Percentiles rank a stretch among this genome's conserved stretches.
These are phyloP conservation scores for Avena insularis DNA, from an alignment of 176 grass and related monocot species.

Conservation along the genomic window DNA sequence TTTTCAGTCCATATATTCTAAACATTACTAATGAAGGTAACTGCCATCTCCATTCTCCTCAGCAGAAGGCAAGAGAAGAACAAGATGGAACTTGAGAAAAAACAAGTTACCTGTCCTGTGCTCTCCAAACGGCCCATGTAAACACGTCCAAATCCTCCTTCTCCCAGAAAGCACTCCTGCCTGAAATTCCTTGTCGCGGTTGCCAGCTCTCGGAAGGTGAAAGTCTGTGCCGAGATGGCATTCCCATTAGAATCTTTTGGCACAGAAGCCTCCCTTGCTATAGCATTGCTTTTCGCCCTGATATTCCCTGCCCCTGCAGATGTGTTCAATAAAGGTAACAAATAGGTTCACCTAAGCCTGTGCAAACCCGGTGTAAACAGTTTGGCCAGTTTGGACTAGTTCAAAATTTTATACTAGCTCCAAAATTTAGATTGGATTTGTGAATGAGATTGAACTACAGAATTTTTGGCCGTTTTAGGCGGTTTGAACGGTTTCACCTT, in stretches of 20 bases:
- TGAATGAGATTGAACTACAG: too few relatives aligned
- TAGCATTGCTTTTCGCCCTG: conserved; percentile 42
- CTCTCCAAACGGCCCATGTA: conserved; percentile 75
- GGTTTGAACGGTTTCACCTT: too few relatives aligned
- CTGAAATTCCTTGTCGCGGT: conserved; percentile 72
- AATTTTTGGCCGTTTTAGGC: too few relatives aligned
- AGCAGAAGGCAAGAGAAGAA: conserved; percentile 17
- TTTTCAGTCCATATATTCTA: background rate
- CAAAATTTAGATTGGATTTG: too few relatives aligned
- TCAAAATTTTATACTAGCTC: too few relatives aligned
- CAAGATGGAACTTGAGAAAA: background rate
- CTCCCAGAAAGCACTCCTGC: conserved; percentile 73
- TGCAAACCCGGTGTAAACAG: too few relatives aligned
- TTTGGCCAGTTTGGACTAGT: too few relatives aligned
- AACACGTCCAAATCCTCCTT: conserved; percentile 85
- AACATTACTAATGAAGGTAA: conserved; percentile 13
- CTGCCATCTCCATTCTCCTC: background rate
- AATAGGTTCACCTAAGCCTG: conserved; percentile 34
- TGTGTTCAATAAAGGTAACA: conserved; percentile 9
- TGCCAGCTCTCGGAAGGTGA: conserved; percentile 80
- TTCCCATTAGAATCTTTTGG: conserved; percentile 67
- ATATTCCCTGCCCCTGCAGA: conserved; percentile 57
- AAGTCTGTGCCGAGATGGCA: conserved; percentile 77
- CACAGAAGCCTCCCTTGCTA: conserved; percentile 47
- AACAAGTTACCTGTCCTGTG: conserved; percentile 70